A percentile compares a stretch with the other conserved stretches of the same genome.
These are phyloP conservation scores for Picochlorum sp. DNA, from an alignment of 139 green algal genomes.

Conservation along the genomic window DNA sequence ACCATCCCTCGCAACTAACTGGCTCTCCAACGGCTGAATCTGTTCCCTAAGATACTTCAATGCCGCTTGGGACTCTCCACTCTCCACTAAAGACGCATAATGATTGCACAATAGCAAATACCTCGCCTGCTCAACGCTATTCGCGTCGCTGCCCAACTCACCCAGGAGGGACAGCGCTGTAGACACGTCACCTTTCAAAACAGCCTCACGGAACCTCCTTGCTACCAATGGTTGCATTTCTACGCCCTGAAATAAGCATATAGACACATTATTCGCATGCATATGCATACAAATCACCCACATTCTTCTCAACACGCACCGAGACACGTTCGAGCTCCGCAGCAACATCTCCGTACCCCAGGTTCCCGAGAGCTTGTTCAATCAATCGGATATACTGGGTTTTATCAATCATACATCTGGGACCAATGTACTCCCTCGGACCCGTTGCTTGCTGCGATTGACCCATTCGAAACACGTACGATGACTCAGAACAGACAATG, in stretches of 20 bases:
- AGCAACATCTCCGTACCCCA: constrained; percentile 50
- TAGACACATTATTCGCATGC: constrained; percentile 11
- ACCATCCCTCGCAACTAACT: not conserved
- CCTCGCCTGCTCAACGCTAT: constrained; percentile 19
- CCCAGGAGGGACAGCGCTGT: constrained; percentile 48
- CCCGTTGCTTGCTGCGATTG: not conserved
- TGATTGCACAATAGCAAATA: constrained; percentile 54
- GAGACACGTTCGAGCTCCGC: constrained; percentile 42
- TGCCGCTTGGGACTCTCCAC: constrained; percentile 14
- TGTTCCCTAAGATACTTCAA: constrained; percentile 35
- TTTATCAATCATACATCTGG: constrained; percentile 9
- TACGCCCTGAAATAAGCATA: constrained; percentile 8
- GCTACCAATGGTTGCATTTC: constrained; percentile 55
- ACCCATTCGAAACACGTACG: not conserved
- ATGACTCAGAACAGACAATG: too few species aligned
- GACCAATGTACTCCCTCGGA: constrained; percentile 7
- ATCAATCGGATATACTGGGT: constrained; percentile 67
- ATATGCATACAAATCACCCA: too few species aligned
- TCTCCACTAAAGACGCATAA: constrained; percentile 42
- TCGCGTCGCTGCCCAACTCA: constrained; percentile 14
- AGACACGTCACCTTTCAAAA: constrained; percentile 52
- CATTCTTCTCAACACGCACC: constrained; percentile 20
- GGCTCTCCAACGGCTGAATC: constrained; percentile 31
- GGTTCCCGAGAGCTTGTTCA: constrained; percentile 53
- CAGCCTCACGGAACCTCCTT: constrained; percentile 35